phyloP scores from a whole-genome alignment of 257 asterid species.

The Ilex aquifolium region DNA sequence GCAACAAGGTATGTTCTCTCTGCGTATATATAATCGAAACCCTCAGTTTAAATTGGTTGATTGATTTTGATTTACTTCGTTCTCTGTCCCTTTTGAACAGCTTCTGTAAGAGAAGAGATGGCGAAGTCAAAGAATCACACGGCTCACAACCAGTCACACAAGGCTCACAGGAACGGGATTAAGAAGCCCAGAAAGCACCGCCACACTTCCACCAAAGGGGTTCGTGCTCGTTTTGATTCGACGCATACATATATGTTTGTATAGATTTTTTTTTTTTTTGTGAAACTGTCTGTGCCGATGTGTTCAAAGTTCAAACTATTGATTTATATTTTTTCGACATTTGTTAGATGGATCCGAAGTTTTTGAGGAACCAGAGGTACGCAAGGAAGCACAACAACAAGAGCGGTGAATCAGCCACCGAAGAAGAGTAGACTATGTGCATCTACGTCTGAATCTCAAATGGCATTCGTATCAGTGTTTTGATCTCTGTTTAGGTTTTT shows the following conservation, averaged over 20 bases:
- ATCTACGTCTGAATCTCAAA: too few species aligned
- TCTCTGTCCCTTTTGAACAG: not conserved
- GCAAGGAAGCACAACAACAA: slow-evolving; percentile 88
- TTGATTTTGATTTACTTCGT: not conserved
- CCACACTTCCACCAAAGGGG: slow-evolving; percentile 83
- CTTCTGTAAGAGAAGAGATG: slow-evolving; percentile 27
- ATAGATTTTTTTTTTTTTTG: too few species aligned
- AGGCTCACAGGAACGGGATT: slow-evolving; percentile 87
- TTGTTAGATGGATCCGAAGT: slow-evolving; percentile 85
- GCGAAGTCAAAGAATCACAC: slow-evolving; percentile 96
- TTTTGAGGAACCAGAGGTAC: slow-evolving; percentile 94
- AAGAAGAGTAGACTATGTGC: slow-evolving; percentile 42
- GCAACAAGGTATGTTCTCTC: too few species aligned
- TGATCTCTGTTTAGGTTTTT: not conserved
- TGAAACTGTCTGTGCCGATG: not conserved
- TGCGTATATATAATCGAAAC: too few species aligned
- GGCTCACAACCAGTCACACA: slow-evolving; percentile 82
- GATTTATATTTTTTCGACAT: not conserved
- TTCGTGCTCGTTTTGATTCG: slow-evolving; percentile 4
- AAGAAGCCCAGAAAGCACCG: slow-evolving; percentile 79
- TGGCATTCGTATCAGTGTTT: not conserved
- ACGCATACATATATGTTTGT: too few species aligned
- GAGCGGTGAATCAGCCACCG: slow-evolving; percentile 35
- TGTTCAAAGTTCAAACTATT: not conserved
- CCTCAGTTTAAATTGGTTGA: not conserved